Base-by-base conservation (phyloP, 2,329 filamentous ascomycete species). In the Ophiostoma triangulosporum region DNA sequence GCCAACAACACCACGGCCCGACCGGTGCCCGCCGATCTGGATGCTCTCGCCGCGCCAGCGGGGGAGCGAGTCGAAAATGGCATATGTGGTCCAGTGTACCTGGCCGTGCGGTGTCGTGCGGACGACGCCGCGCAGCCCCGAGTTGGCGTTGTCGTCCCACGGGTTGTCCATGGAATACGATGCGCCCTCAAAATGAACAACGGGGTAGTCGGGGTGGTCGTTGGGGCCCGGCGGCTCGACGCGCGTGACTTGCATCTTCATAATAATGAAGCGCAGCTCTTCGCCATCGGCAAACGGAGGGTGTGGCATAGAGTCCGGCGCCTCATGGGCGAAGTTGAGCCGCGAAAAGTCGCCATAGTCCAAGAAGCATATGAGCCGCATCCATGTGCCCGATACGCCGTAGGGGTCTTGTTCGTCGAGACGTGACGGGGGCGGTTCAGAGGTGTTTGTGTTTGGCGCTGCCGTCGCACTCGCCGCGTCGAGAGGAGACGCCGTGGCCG, bases 31-130 rank as follows among this genome's bases (percentile, higher is more conserved):
- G 11, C 86, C 86, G 5, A 90, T 66, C 65, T 91, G 86, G 6
- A 90, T 72, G 8, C 83, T 78, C 67, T 91, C 86, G 61, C 81
- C 85, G n/a, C 78, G 75, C 86, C 86, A 90, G 22, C 84, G 71
- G 61, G 84, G 80, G 22, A 84, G 71, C 61, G 85, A 80, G 58
- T 86, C 74, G 58, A 73, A 72, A 12, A 88, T 73, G 1, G 80
- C 84, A 52, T 79, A 78, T 0, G 79, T 83, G 2, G 82, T 86
- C 86, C 86, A 90, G 43, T 83, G 71, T 4, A 90, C 80, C 58
- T 88, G 84, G 11, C 84, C 84, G 58, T 86, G 75, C 11, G 73
- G 72, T 0, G 84, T 89, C 58, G 83, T 67, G 11, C 81, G 71
- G 1, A 86, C 84, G 1, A 68, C 74, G 2, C 84, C 85, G 70